phyloP scores from a whole-genome alignment of 2,329 filamentous ascomycete genomes.

The Blastomyces gilchristii region DNA sequence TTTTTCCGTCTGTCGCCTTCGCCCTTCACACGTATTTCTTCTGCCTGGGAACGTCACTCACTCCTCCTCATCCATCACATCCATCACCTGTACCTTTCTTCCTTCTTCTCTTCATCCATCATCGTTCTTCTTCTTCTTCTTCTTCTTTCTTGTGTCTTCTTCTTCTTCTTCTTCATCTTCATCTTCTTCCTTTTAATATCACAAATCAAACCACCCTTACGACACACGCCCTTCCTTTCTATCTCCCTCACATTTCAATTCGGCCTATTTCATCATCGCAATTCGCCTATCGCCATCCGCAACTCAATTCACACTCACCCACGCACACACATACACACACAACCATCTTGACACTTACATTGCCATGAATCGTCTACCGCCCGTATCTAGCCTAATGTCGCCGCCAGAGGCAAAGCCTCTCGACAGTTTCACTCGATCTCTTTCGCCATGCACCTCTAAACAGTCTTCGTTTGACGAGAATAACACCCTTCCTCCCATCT shows the following conservation, averaged over 20 bases:
- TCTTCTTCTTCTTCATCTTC: conserved; percentile 7
- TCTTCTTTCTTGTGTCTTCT: neutral
- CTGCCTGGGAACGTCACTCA: neutral
- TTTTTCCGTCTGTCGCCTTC: conserved; percentile 13
- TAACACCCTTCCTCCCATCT: conserved; percentile 33
- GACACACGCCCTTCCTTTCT: conserved; percentile 6
- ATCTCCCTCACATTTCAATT: neutral
- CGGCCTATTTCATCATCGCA: neutral
- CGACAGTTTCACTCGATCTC: conserved; percentile 34
- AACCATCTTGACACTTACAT: conserved; percentile 21
- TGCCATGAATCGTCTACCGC: conserved; percentile 35
- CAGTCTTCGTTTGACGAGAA: conserved; percentile 23
- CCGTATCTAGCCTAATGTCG: conserved; percentile 38
- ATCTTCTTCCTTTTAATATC: conserved; percentile 5
- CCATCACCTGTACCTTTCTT: neutral
- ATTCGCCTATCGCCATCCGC: neutral
- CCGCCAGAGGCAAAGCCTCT: conserved; percentile 42
- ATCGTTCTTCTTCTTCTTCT: conserved; percentile 3
- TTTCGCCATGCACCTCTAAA: conserved; percentile 18
- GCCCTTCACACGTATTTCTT: conserved; percentile 1
- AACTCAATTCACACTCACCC: neutral
- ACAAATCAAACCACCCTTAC: neutral
- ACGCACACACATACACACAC: conserved; percentile 14
- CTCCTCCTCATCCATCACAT: no score
- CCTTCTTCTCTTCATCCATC: conserved; percentile 5